phyloP scores from a whole-genome alignment of 352 stramenopile species.

The Pythium scleroteichum region DNA sequence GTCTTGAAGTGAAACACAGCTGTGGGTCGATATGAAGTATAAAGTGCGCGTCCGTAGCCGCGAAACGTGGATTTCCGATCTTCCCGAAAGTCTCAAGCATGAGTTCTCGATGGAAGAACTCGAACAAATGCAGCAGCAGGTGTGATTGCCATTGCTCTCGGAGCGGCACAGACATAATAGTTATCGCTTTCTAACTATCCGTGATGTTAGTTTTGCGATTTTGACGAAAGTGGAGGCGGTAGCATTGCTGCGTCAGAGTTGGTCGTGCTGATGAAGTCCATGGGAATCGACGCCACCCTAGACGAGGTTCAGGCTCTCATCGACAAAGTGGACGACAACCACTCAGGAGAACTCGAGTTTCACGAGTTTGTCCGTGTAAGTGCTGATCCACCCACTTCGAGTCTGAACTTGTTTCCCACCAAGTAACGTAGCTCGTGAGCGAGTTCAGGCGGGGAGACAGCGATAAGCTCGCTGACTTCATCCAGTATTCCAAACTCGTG shows the following conservation, averaged over 20 bases:
- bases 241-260: constrained; percentile 62
- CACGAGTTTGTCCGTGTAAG: constrained; percentile 64
- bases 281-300: constrained; percentile 48
- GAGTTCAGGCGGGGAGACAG: constrained; percentile 57
- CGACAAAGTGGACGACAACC: constrained; percentile 73
- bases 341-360: constrained; percentile 66
- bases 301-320: constrained; percentile 65
- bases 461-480: constrained; percentile 59
- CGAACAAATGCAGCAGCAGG: constrained; percentile 67
- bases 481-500: constrained; percentile 66
- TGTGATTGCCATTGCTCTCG: no score
- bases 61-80: constrained; percentile 48
- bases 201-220: constrained; percentile 55
- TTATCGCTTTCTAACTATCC: not conserved
- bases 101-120: constrained; percentile 68
- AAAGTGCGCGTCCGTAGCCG: constrained; percentile 38
- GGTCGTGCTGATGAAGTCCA: constrained; percentile 60
- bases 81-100: constrained; percentile 60
- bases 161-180: no score
- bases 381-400: not conserved
- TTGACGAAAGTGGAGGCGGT: constrained; percentile 64
- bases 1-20: not conserved
- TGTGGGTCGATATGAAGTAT: constrained; percentile 33
- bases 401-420: not conserved
- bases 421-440: constrained; percentile 48